Evolutionary conservation across 2,329 filamentous ascomycete species (phyloP), one percentile per base, ranked within the genome.

Genomic region (Phyllosticta capitalensis): DNA sequence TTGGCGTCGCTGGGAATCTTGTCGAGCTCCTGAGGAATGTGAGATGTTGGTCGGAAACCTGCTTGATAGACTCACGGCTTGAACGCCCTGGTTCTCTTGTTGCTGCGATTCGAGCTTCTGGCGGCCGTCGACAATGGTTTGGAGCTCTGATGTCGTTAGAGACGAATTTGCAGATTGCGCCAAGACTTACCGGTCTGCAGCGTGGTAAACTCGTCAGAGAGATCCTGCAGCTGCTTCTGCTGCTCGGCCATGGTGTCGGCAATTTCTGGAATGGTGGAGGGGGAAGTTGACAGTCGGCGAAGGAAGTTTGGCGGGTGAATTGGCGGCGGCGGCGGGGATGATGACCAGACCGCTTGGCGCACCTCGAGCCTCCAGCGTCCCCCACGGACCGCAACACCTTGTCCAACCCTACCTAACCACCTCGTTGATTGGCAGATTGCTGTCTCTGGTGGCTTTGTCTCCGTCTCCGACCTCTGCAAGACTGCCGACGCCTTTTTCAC

Each of bases 81-180:
- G 85, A 9, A 99, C 94, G 17, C 88, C 86, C 54, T 86, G 77
- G 71, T 97, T 99, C 74, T 99, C 94, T 70, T 96, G 90, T 72
- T 89, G 89, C 74, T 99, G 94, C 6, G 91, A 89, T 72, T 96
- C 92, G 6, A 99, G 84, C 75, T 89, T 95, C 76, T 99, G 92
- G 63, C 92, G 84, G 9, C 90, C 88, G 52, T 85, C 81, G 24
- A 97, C 84, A 19, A 84, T 78, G 51, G 79, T 82, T 72, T 91
- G 88, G 59, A 97, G 82, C 66, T 97, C 94, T 96, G 66, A 24
- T 19, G 60, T 56, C 55, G 63, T 50, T 50, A 56, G 20, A n/a
- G 19, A n/a, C 17, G 7, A 10, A n/a, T 45, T 45, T n/a, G 17
- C 6, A 52, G 17, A 30, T 60, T 19, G 17, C 10, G 12, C 38